Conservation (phyloP, 2,329 filamentous ascomycete species). For the Pseudogymnoascus sp. region DNA sequence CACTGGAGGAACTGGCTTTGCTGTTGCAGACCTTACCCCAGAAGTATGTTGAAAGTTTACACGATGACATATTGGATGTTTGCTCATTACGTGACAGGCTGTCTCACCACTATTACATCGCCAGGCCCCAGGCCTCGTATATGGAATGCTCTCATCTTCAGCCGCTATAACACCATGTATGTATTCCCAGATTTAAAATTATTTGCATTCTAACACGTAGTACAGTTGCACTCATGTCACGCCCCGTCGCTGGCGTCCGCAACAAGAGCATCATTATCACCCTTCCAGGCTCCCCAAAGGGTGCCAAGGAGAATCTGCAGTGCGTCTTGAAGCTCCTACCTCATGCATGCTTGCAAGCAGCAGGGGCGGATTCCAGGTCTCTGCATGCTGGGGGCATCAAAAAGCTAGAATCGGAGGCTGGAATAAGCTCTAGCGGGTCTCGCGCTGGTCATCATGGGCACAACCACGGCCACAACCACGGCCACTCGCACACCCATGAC, state of each 20-base stretch:
- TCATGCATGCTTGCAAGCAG: conserved; percentile 87
- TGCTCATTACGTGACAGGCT: conserved; percentile 39
- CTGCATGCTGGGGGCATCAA: conserved; percentile 76
- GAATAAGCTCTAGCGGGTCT: conserved; percentile 37
- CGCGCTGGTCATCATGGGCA: conserved; percentile 20
- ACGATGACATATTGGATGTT: neutral
- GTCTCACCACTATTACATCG: conserved; percentile 73
- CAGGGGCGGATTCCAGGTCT: conserved; percentile 70
- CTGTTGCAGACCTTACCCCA: conserved; percentile 75
- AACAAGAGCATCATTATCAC: conserved; percentile 79
- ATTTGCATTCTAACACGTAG: conserved; percentile 20
- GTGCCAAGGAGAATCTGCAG: conserved; percentile 86
- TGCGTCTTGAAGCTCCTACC: conserved; percentile 83
- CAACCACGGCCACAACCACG: conserved; percentile 34
- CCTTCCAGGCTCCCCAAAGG: conserved; percentile 89
- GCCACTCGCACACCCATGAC: conserved; percentile 44
- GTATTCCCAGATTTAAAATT: conserved; percentile 26
- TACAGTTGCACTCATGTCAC: conserved; percentile 89
- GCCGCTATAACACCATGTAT: conserved; percentile 82
- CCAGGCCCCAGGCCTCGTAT: conserved; percentile 83
- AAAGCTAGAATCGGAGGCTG: conserved; percentile 78
- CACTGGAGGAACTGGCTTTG: conserved; percentile 90
- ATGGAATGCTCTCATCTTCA: conserved; percentile 86
- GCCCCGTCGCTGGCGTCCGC: conserved; percentile 82
- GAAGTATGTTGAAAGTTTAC: conserved; percentile 51